Base-by-base conservation (phyloP, 148 eudicot species). In the Persicaria maculosa region DNA sequence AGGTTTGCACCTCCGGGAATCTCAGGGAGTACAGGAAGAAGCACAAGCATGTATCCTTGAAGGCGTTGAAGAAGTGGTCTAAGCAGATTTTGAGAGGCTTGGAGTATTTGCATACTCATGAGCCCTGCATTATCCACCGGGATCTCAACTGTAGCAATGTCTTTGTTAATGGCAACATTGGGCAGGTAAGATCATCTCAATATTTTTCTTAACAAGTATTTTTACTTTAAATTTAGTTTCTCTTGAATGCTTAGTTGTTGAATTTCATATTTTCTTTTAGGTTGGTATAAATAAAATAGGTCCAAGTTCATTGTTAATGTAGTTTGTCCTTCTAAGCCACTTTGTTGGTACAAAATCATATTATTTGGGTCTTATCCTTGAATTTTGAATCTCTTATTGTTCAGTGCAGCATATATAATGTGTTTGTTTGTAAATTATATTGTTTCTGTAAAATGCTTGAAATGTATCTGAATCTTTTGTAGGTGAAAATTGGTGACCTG, bases 401-500 rank as follows among this genome's bases (percentile, higher is more conserved):
- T 31, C 40, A 0, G 40, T 2, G 3, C 40, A 31, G 2, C 40
- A 31, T 31, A 2, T 1, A 2, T 31, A 31, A 31, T 31, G 40
- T 31, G 40, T 31, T 31, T 31, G 36, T 31, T 31, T 31, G 40
- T 31, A 31, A 31, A 50, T 10, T 50, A 8, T 54, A 22, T 22
- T 22, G 59, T 55, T 17, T 55, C 25, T 19, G 20, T 55, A 7
- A 19, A n/a, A 17, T 17, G 25, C 25, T 55, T 55, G 25, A 15
- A 3, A 48, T 48, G 12, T 48, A 0, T 48, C 40, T 31, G 0
- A 1, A 25, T 25, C 44, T 62, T 6, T 44, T 74, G 52, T 72
- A 91, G 97, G 97, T 91, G 61, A 91, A 91, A 74, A 86, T 91
- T 72, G 97, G 97, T 9, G 97, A 91, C 81, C 81, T 91, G 74